Evolutionary conservation across 495 filamentous ascomycete species (phyloP).

Genomic region (Margaritispora aquatica): DNA sequence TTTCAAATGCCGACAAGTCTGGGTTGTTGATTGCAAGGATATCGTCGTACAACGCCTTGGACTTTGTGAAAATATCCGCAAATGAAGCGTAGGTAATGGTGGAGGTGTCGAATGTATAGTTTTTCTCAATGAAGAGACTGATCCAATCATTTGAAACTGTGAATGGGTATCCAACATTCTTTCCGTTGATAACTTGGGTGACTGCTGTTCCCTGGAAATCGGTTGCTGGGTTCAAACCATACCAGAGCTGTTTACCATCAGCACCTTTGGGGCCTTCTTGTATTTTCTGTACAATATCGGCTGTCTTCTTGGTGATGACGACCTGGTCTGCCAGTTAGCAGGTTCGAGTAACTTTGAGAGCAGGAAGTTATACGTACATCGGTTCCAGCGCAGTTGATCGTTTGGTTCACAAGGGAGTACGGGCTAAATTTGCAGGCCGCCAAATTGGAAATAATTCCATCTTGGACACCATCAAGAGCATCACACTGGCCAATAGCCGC

Average conservation of each 20-base stretch:
- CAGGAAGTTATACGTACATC: too few species aligned
- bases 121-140: conserved; percentile 14
- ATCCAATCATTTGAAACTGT: conserved; percentile 11
- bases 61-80: conserved; percentile 20
- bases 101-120: conserved; percentile 20
- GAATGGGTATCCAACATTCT: neutral
- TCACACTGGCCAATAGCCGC: conserved; percentile 34
- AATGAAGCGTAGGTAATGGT: conserved; percentile 12
- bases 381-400: neutral
- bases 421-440: conserved; percentile 18
- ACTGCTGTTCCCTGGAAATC: conserved; percentile 7
- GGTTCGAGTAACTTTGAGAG: too few species aligned
- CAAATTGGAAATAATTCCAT: conserved; percentile 28
- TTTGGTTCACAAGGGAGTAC: neutral
- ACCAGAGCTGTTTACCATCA: conserved; percentile 14
- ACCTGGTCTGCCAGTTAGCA: too few species aligned
- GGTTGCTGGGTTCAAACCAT: conserved; percentile 12
- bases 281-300: neutral
- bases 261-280: conserved; percentile 9
- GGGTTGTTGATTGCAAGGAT: conserved; percentile 32
- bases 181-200: conserved; percentile 10
- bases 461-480: conserved; percentile 30
- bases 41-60: conserved; percentile 25
- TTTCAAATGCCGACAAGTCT: conserved; percentile 33
- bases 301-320: neutral